These are phyloP conservation scores for Pseudognaphalium luteoalbum DNA, from an alignment of 129 eudicot species.

Conservation along the genomic window DNA sequence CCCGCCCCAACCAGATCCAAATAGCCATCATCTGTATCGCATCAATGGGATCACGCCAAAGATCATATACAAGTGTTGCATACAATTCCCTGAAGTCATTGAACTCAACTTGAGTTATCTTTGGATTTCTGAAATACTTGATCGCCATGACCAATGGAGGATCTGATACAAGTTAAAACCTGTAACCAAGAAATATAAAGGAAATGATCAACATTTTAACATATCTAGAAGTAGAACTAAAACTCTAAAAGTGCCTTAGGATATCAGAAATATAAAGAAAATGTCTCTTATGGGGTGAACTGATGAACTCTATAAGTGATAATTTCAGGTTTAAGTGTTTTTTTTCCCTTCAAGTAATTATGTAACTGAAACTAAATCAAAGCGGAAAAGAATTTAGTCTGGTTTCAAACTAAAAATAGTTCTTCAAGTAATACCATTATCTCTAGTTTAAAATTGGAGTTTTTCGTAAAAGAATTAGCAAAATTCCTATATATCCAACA, in stretches of 20 bases:
- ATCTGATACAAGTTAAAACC: neutral
- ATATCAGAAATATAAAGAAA: no score
- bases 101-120: constrained; percentile 33
- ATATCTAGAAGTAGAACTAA: neutral
- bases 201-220: neutral
- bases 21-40: constrained; percentile 57
- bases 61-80: constrained; percentile 43
- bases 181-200: neutral
- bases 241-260: neutral
- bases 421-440: no score
- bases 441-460: no score
- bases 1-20: constrained; percentile 67
- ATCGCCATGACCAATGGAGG: neutral
- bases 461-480: no score
- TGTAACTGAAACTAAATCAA: no score
- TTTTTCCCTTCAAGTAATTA: no score
- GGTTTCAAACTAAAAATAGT: no score
- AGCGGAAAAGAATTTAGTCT: no score
- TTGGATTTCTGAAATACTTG: neutral
- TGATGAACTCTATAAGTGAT: no score
- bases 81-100: constrained; percentile 42
- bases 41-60: constrained; percentile 54
- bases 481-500: no score
- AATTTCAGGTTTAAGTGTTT: no score
- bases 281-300: no score